Conservation (phyloP, 495 filamentous ascomycete species). For the Baudoinia panamericana region DNA sequence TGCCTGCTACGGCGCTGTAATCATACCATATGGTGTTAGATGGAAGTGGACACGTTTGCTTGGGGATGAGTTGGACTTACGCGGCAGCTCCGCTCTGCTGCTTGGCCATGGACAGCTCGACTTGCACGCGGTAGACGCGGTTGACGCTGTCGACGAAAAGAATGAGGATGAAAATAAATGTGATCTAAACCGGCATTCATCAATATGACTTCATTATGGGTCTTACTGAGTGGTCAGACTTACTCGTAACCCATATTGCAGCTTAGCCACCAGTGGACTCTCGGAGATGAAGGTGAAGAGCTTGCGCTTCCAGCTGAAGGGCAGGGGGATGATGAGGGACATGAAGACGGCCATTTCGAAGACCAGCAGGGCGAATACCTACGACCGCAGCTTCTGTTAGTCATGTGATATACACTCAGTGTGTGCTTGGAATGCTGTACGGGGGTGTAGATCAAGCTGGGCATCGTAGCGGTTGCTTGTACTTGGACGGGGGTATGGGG, state of each 20-base stretch:
- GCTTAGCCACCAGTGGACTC: slow-evolving; percentile 64
- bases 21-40: no score
- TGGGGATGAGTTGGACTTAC: slow-evolving; percentile 26
- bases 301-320: slow-evolving; percentile 72
- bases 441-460: slow-evolving; percentile 31
- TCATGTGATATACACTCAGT: slow-evolving; percentile 1
- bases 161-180: slow-evolving; percentile 95
- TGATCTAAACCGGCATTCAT: slow-evolving; percentile 57
- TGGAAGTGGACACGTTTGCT: background rate
- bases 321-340: slow-evolving; percentile 80
- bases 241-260: slow-evolving; percentile 72
- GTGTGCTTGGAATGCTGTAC: slow-evolving; percentile 12
- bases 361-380: slow-evolving; percentile 91
- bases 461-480: slow-evolving; percentile 20
- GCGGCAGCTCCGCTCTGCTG: slow-evolving; percentile 39
- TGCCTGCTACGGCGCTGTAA: slow-evolving; percentile 52
- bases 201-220: background rate
- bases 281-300: slow-evolving; percentile 90
- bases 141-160: slow-evolving; percentile 98
- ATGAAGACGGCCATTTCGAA: slow-evolving; percentile 89
- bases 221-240: background rate
- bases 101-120: slow-evolving; percentile 57
- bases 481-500: background rate
- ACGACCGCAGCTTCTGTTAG: slow-evolving; percentile 13
- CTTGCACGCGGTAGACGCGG: slow-evolving; percentile 90